Evolutionary conservation across 495 filamentous ascomycete species (phyloP).

Genomic region (Emericellopsis terricola): DNA sequence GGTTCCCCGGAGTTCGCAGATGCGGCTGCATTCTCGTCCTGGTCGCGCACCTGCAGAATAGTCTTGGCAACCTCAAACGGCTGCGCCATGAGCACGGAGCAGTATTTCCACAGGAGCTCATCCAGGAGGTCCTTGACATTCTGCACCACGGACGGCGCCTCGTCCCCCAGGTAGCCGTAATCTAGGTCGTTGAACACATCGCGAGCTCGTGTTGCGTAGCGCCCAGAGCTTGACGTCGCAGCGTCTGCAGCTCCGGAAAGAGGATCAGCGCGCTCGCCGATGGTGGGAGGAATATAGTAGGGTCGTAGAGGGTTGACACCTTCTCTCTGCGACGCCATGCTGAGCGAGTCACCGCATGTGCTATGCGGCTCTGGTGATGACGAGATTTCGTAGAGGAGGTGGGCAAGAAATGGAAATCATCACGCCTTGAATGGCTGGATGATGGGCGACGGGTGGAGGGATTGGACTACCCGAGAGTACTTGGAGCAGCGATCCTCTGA

Average conservation of each 20-base stretch:
- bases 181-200: slow-evolving; percentile 76
- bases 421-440: no score
- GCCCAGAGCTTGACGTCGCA: slow-evolving; percentile 15
- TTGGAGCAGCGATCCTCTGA: no score
- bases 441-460: no score
- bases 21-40: slow-evolving; percentile 25
- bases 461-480: no score
- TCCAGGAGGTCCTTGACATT: slow-evolving; percentile 56
- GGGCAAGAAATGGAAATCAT: no score
- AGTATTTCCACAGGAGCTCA: slow-evolving; percentile 73
- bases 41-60: slow-evolving; percentile 58
- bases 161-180: slow-evolving; percentile 67
- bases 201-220: slow-evolving; percentile 58
- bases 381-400: no score
- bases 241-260: slow-evolving; percentile 22
- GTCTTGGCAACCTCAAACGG: slow-evolving; percentile 96
- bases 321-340: slow-evolving; percentile 27
- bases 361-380: no score
- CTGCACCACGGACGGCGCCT: slow-evolving; percentile 53
- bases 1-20: slow-evolving; percentile 7
- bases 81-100: slow-evolving; percentile 66
- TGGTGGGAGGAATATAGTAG: slow-evolving; percentile 81
- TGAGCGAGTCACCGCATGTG: no score
- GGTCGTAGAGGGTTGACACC: slow-evolving; percentile 81
- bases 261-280: slow-evolving; percentile 34